phyloP scores from a whole-genome alignment of 768 basidiomycete genomes.

The Lanmaoa pseudosensibilis region DNA sequence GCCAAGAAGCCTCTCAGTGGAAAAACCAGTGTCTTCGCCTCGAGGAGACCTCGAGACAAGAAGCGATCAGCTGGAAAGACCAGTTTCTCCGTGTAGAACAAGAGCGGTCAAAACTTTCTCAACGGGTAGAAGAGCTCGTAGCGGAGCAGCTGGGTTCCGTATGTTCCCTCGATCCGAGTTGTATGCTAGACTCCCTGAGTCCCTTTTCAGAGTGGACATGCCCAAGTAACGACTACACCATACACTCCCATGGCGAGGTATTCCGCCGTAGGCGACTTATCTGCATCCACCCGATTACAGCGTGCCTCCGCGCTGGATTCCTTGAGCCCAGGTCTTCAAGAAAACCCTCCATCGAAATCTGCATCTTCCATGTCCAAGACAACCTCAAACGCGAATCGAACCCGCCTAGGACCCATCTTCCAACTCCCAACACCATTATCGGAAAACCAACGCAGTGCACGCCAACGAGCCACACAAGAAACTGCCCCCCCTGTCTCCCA shows the following conservation, averaged over 20 bases:
- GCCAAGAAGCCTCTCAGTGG: conserved; percentile 68
- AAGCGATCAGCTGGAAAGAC: conserved; percentile 74
- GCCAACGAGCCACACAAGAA: conserved; percentile 21
- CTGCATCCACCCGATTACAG: conserved; percentile 28
- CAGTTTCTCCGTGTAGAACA: conserved; percentile 74
- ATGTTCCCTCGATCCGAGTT: conserved; percentile 18
- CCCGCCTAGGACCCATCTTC: conserved; percentile 8
- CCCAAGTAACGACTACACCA: conserved; percentile 20
- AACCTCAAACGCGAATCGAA: conserved; percentile 4
- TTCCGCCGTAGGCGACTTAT: conserved; percentile 26
- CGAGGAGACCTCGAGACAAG: conserved; percentile 45
- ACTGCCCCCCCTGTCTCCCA: background rate
- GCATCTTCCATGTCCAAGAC: conserved; percentile 30
- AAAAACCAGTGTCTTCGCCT: conserved; percentile 60
- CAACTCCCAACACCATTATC: conserved; percentile 35
- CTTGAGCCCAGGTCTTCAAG: conserved; percentile 27
- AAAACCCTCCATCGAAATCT: conserved; percentile 35
- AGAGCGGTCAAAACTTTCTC: conserved; percentile 58
- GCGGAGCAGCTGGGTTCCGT: conserved; percentile 47
- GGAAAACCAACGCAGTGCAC: conserved; percentile 28
- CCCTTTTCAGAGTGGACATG: conserved; percentile 15
- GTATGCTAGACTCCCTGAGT: conserved; percentile 1
- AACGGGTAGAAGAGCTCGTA: conserved; percentile 58
- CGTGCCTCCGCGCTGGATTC: conserved; percentile 19
- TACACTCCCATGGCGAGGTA: conserved; percentile 36